phyloP scores from a whole-genome alignment of 805 yeast species.

The Yarrowia deformans region DNA sequence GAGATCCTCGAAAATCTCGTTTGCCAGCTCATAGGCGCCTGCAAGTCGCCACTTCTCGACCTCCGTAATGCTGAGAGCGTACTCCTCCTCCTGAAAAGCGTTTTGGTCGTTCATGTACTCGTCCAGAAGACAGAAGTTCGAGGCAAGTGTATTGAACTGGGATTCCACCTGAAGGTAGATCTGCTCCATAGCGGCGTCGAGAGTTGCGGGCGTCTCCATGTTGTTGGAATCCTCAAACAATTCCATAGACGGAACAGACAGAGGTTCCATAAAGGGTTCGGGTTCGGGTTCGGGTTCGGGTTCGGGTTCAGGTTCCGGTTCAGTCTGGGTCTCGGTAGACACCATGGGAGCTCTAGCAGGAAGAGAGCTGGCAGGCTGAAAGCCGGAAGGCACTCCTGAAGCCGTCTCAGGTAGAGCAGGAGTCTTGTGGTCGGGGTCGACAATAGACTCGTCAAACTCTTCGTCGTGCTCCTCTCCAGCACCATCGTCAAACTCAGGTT shows the following conservation, averaged over 20 bases:
- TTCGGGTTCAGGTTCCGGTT: conserved; percentile 8
- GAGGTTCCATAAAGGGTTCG: conserved; percentile 19
- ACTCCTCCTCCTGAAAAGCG: conserved; percentile 15
- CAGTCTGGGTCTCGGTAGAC: conserved; percentile 27
- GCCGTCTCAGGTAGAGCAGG: neutral
- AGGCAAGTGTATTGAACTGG: neutral
- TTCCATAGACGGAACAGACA: conserved; percentile 8
- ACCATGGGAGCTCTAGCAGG: conserved; percentile 27
- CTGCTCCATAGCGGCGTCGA: conserved; percentile 27
- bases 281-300: conserved; percentile 32
- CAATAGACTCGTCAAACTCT: conserved; percentile 19
- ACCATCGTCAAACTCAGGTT: neutral
- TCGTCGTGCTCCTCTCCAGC: conserved; percentile 17
- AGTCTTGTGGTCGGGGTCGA: neutral
- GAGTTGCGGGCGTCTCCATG: neutral
- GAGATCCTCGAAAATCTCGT: conserved; percentile 9
- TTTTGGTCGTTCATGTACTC: conserved; percentile 16
- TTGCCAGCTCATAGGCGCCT: conserved; percentile 1
- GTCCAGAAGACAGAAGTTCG: neutral
- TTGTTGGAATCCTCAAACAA: neutral
- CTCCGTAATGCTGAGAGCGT: conserved; percentile 7
- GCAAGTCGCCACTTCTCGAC: conserved; percentile 18
- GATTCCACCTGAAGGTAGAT: conserved; percentile 22
- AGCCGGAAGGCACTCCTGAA: neutral
- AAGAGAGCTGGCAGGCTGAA: conserved; percentile 25